phyloP scores from a whole-genome alignment of 2,329 filamentous ascomycete genomes.

The Simplicillium aogashimaense region DNA sequence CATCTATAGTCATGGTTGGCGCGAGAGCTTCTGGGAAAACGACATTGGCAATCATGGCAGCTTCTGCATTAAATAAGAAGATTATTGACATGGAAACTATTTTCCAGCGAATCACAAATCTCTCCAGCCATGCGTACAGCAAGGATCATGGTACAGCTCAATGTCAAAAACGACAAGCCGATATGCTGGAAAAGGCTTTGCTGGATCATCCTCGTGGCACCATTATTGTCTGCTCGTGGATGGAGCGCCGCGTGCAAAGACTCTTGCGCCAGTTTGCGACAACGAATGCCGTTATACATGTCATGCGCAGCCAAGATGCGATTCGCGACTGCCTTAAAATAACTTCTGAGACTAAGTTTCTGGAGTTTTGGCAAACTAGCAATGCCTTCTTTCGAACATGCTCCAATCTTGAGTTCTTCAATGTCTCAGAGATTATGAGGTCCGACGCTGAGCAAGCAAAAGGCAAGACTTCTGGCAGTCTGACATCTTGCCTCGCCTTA shows the following conservation, averaged over 20 bases:
- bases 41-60: slow-evolving; percentile 65
- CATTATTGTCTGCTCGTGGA: slow-evolving; percentile 64
- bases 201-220: slow-evolving; percentile 47
- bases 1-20: slow-evolving; percentile 64
- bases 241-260: slow-evolving; percentile 53
- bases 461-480: slow-evolving; percentile 20
- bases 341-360: slow-evolving; percentile 44
- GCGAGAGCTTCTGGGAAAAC: slow-evolving; percentile 68
- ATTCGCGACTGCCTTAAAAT: slow-evolving; percentile 53
- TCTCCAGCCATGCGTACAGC: slow-evolving; percentile 53
- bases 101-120: slow-evolving; percentile 55
- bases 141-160: slow-evolving; percentile 49
- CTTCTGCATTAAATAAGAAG: slow-evolving; percentile 57
- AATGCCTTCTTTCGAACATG: slow-evolving; percentile 52
- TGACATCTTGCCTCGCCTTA: slow-evolving; percentile 53
- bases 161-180: slow-evolving; percentile 54
- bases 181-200: slow-evolving; percentile 51
- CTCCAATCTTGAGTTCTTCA: slow-evolving; percentile 70
- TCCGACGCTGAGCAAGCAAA: slow-evolving; percentile 7
- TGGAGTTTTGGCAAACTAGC: slow-evolving; percentile 47
- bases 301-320: slow-evolving; percentile 54
- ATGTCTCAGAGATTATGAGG: slow-evolving; percentile 47
- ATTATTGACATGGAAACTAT: slow-evolving; percentile 59
- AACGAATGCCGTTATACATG: slow-evolving; percentile 60
- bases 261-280: slow-evolving; percentile 52